Evolutionary conservation across 2,329 filamentous ascomycete genomes (phyloP).

Genomic region (Penicillium capsulatum): DNA sequence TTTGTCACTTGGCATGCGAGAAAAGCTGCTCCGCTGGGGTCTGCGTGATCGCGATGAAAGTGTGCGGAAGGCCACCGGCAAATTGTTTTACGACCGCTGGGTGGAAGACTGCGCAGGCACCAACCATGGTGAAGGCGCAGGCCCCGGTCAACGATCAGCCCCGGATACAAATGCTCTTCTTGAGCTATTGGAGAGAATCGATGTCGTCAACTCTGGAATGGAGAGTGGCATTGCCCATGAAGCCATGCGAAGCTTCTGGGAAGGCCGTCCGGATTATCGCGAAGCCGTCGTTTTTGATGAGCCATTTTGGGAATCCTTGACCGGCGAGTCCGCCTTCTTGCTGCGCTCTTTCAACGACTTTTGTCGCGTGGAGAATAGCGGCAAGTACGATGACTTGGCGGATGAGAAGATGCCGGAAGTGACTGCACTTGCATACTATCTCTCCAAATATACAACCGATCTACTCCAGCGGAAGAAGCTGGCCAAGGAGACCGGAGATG

Average conservation of each 20-base stretch:
- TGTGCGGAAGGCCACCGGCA: slow-evolving; percentile 84
- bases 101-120: slow-evolving; percentile 86
- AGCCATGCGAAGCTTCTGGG: slow-evolving; percentile 96
- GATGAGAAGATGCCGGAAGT: slow-evolving; percentile 96
- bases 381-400: slow-evolving; percentile 68
- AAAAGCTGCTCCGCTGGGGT: slow-evolving; percentile 93
- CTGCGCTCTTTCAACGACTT: slow-evolving; percentile 92
- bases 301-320: slow-evolving; percentile 45
- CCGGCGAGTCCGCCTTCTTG: slow-evolving; percentile 83
- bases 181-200: slow-evolving; percentile 88
- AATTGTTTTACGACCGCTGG: slow-evolving; percentile 92
- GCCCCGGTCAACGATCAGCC: slow-evolving; percentile 48
- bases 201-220: slow-evolving; percentile 82
- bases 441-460: slow-evolving; percentile 70
- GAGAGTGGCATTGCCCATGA: slow-evolving; percentile 88
- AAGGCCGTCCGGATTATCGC: slow-evolving; percentile 65
- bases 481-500: slow-evolving; percentile 52
- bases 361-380: slow-evolving; percentile 69
- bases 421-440: slow-evolving; percentile 79
- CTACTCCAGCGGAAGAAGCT: slow-evolving; percentile 41
- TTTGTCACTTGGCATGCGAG: slow-evolving; percentile 85
- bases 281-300: slow-evolving; percentile 45
- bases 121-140: slow-evolving; percentile 56
- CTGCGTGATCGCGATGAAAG: slow-evolving; percentile 89
- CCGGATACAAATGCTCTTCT: slow-evolving; percentile 78